Base-by-base conservation (phyloP, 371 early-diverging fungal species). In the Mucor indicus region DNA sequence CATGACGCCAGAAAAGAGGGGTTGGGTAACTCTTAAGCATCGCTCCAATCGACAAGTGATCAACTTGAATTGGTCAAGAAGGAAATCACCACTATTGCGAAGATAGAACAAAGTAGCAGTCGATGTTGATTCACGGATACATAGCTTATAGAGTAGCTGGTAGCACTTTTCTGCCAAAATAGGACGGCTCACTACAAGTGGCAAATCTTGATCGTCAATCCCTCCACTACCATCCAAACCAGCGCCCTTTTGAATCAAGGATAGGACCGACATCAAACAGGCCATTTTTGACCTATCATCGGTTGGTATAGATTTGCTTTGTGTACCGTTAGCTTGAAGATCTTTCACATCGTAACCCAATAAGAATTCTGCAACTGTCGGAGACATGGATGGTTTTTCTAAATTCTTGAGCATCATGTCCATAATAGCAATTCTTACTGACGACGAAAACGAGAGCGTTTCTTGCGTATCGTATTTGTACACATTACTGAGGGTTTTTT, bases 311-410 rank as follows among this genome's bases (percentile, higher is more conserved):
- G 57, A 38, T n/a, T 32, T 50, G 7, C 38, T 15, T 29, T 30
- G 65, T 55, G 11, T 59, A 53, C 47, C 73, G 57, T 21, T 56
- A 46, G 33, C 11, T 23, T 30, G 44, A 31, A 54, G 30, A 10
- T 57, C 52, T 12, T 46, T 43, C 0, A 70, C 53, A 40, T 89
- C 78, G 47, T 81, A 92, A 5, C 96, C 96, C 0, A 96, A 71
- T 44, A 95, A 64, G 44, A 89, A 92, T 60, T 96, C 94, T 6
- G 92, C 81, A 21, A 95, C 62, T 0, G 86, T 86, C 2, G 91
- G 90, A 8, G 75, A 60, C 7, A 64, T 50, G 13, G 54, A 49
- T 1, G 57, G 54, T 8, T 61, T 48, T 2, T 51, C 49, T 19
- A 83, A 48, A 57, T 82, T 90, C 27, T 72, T 62, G 10, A 88